Evolutionary conservation across 2,329 filamentous ascomycete genomes (phyloP).

Genomic region (Lecanosticta acicola): DNA sequence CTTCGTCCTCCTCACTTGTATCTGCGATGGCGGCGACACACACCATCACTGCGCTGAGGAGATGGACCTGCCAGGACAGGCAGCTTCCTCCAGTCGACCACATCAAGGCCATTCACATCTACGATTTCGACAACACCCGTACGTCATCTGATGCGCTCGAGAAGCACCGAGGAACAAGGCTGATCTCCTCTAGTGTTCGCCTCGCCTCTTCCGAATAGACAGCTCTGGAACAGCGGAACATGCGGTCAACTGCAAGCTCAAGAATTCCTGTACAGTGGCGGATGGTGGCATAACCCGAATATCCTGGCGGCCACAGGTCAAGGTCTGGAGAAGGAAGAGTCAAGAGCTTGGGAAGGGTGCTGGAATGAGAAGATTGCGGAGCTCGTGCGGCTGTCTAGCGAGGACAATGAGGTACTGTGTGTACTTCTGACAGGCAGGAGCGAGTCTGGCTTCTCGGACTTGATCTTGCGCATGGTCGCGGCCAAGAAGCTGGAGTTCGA

Average conservation of each 20-base stretch:
- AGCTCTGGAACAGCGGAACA: conserved; percentile 75
- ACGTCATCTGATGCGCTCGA: conserved; percentile 33
- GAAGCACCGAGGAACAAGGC: conserved; percentile 6
- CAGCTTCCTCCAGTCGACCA: conserved; percentile 63
- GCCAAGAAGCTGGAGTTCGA: conserved; percentile 81
- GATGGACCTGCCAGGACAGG: conserved; percentile 76
- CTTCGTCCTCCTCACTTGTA: not conserved
- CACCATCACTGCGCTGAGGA: conserved; percentile 69
- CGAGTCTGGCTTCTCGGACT: conserved; percentile 68
- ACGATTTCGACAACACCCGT: conserved; percentile 98
- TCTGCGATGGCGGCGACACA: conserved; percentile 10
- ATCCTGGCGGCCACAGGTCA: conserved; percentile 83
- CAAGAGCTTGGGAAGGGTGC: conserved; percentile 81
- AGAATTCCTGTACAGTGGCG: conserved; percentile 67
- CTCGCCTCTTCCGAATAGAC: conserved; percentile 81
- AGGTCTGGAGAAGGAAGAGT: conserved; percentile 75
- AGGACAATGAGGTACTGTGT: conserved; percentile 76
- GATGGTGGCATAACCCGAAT: conserved; percentile 89
- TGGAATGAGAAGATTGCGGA: conserved; percentile 88
- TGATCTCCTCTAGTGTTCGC: conserved; percentile 63
- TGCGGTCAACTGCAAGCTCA: conserved; percentile 70
- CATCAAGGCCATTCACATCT: conserved; percentile 80
- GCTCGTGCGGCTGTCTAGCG: conserved; percentile 72
- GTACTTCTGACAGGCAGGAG: conserved; percentile 83
- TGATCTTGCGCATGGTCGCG: conserved; percentile 73